Evolutionary conservation across 768 basidiomycete species (phyloP).

Genomic region (Lepiota brunneoincarnata): DNA sequence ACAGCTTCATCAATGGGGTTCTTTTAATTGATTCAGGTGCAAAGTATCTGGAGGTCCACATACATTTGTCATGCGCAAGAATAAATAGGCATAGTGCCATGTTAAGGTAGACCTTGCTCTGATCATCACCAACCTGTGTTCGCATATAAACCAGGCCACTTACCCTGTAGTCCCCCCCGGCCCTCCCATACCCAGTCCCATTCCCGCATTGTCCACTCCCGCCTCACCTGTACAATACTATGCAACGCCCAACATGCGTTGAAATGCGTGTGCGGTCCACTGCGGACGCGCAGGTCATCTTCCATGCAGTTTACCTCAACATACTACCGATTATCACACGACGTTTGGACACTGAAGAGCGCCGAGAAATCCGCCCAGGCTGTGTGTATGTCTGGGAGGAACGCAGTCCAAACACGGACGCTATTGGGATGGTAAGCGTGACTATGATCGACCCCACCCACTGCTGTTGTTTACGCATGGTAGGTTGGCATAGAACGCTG

Average conservation of each 20-base stretch:
- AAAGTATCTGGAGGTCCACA: conserved; percentile 6
- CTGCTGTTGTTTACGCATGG: conserved; percentile 8
- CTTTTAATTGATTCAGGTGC: conserved; percentile 5
- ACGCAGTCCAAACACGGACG: conserved; percentile 62
- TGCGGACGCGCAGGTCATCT: conserved; percentile 69
- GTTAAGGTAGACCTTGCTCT: conserved; percentile 24
- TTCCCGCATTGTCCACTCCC: neutral
- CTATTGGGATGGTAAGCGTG: conserved; percentile 52
- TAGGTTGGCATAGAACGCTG: conserved; percentile 78
- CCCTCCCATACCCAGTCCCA: neutral
- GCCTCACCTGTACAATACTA: conserved; percentile 18
- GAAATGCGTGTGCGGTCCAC: conserved; percentile 61
- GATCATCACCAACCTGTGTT: conserved; percentile 23
- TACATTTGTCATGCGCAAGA: conserved; percentile 2
- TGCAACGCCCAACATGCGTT: conserved; percentile 71
- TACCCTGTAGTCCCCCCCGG: conserved; percentile 1
- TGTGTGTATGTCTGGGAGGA: conserved; percentile 86
- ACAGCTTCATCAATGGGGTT: conserved; percentile 8
- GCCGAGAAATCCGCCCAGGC: conserved; percentile 66
- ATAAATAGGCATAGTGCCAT: conserved; percentile 6
- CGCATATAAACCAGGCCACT: conserved; percentile 7
- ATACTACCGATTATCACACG: conserved; percentile 66
- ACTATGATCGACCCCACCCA: conserved; percentile 6
- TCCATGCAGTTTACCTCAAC: conserved; percentile 63
- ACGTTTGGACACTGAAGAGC: conserved; percentile 74